Conservation (phyloP, 1,284 basidiomycete genomes). For the Rhizoctonia solani region DNA sequence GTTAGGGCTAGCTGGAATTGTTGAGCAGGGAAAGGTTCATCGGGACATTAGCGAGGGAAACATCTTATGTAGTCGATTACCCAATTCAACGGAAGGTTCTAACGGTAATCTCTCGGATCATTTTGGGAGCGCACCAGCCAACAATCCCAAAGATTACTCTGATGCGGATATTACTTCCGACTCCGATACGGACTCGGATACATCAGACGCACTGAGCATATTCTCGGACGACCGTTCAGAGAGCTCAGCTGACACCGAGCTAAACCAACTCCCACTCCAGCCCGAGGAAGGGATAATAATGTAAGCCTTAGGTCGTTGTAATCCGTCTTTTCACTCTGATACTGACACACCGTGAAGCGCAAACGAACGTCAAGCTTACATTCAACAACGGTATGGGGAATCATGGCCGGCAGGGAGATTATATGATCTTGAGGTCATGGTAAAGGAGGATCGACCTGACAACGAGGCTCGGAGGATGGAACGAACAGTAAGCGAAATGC, state of each 20-base stretch:
- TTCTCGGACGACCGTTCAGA: not conserved
- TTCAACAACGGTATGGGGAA: slow-evolving; percentile 1
- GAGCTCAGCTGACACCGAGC: not conserved
- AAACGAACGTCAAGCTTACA: not conserved
- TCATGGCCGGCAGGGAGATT: not conserved
- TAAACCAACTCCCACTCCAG: not conserved
- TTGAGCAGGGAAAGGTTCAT: slow-evolving; percentile 15
- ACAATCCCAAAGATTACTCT: no score
- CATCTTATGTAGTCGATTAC: slow-evolving; percentile 6
- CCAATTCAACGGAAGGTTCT: no score
- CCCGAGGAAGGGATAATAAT: not conserved
- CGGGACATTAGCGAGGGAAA: slow-evolving; percentile 35
- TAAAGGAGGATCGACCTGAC: not conserved
- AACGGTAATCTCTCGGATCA: no score
- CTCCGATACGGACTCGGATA: slow-evolving; percentile 2
- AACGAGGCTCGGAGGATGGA: not conserved
- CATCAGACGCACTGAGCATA: not conserved
- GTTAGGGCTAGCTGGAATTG: slow-evolving; percentile 2
- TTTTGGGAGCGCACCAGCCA: no score
- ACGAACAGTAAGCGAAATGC: not conserved
- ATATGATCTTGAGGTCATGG: slow-evolving; percentile 22
- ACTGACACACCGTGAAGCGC: no score
- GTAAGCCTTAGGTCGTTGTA: slow-evolving; percentile 2
- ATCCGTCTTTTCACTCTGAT: no score
- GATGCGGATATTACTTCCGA: not conserved